Percentiles rank a stretch among this genome's conserved stretches.
These are phyloP conservation scores for Exophiala calicioides DNA, from an alignment of 2,329 filamentous ascomycete genomes.

Conservation along the genomic window DNA sequence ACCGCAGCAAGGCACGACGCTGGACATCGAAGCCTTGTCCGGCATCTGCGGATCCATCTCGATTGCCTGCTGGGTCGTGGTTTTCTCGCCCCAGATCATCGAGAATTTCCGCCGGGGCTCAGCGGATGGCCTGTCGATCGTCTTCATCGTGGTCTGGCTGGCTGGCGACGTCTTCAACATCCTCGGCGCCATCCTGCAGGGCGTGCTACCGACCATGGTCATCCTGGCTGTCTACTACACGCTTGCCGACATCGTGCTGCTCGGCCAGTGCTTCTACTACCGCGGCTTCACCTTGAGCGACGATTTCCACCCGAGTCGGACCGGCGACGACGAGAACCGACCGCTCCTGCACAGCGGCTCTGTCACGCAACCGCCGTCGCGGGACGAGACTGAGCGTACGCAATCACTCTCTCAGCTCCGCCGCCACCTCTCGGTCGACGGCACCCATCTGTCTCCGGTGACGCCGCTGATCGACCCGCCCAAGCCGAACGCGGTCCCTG, in stretches of 20 bases:
- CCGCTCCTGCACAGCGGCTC: slow-evolving; percentile 29
- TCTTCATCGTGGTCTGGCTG: slow-evolving; percentile 92
- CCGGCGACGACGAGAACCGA: slow-evolving; percentile 27
- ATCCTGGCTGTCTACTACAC: slow-evolving; percentile 96
- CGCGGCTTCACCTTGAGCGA: slow-evolving; percentile 65
- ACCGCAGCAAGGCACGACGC: slow-evolving; percentile 51
- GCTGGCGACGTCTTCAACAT: slow-evolving; percentile 96
- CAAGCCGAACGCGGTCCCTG: slow-evolving; percentile 35
- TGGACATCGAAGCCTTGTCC: slow-evolving; percentile 87
- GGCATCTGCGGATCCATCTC: slow-evolving; percentile 94
- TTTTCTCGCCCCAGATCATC: slow-evolving; percentile 95
- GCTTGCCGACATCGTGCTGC: slow-evolving; percentile 82
- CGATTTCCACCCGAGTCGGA: slow-evolving; percentile 23
- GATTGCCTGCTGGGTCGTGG: slow-evolving; percentile 96
- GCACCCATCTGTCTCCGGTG: slow-evolving; percentile 73
- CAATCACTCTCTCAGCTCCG: slow-evolving; percentile 35
- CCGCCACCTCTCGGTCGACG: slow-evolving; percentile 60
- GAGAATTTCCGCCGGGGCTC: slow-evolving; percentile 86
- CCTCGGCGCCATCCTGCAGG: slow-evolving; percentile 84
- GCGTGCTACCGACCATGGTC: slow-evolving; percentile 91
- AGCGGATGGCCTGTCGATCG: slow-evolving; percentile 83
- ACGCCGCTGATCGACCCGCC: slow-evolving; percentile 70
- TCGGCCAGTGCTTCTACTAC: slow-evolving; percentile 94
- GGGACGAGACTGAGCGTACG: slow-evolving; percentile 19
- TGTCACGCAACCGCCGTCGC: slow-evolving; percentile 17